Conservation (phyloP, 2,329 filamentous ascomycete species). For the Nigrospora oryzae region DNA sequence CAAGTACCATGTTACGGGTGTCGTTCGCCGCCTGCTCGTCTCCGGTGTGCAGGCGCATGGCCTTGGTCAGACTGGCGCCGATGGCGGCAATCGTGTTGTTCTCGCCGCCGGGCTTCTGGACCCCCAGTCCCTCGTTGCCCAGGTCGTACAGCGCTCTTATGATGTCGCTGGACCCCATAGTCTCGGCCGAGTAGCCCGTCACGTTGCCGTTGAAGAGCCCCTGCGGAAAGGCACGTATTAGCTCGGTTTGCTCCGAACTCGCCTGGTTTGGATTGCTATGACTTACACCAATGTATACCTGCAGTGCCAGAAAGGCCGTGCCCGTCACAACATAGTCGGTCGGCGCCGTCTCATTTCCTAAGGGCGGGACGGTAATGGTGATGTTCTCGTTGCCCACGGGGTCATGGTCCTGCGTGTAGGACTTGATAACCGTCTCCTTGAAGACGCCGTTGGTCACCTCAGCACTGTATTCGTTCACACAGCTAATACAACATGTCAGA, state of each 20-base stretch:
- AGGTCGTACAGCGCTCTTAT: slow-evolving; percentile 5
- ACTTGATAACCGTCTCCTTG: slow-evolving; percentile 2
- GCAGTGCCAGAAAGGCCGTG: not conserved
- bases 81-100: slow-evolving; percentile 6
- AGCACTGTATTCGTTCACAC: slow-evolving; percentile 5
- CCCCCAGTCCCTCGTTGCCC: slow-evolving; percentile 4
- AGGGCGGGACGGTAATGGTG: slow-evolving; percentile 5
- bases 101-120: slow-evolving; percentile 5
- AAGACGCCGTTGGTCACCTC: slow-evolving; percentile 5
- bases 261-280: too few species aligned
- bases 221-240: not conserved
- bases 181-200: not conserved
- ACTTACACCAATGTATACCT: slow-evolving; percentile 1
- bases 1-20: not conserved
- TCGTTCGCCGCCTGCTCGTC: not conserved
- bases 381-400: not conserved
- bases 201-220: slow-evolving; percentile 5
- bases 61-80: slow-evolving; percentile 5
- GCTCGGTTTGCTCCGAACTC: not conserved
- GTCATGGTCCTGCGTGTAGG: not conserved
- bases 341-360: not conserved
- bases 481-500: not conserved
- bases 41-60: slow-evolving; percentile 1
- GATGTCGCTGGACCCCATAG: not conserved
- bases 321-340: not conserved